A percentile compares a stretch with the other conserved stretches of the same genome.
Conservation (phyloP, 2,329 filamentous ascomycete genomes). For the Fusarium pseudograminearum region DNA sequence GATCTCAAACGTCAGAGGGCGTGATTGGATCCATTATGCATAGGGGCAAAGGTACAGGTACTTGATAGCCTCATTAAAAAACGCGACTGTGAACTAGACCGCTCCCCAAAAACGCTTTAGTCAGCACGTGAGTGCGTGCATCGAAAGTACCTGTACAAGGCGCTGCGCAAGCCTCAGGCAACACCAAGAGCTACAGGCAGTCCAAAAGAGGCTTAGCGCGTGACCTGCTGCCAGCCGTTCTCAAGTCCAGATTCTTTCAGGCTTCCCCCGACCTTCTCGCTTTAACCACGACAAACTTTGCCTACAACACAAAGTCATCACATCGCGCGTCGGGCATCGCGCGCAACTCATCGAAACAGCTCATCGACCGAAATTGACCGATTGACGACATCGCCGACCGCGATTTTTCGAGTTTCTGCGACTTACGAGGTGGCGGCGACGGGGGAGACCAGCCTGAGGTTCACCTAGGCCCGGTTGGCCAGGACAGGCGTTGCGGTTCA, state of each 20-base stretch:
- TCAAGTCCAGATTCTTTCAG: conserved; percentile 60
- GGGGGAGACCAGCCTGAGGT: conserved; percentile 59
- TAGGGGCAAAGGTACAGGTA: conserved; percentile 34
- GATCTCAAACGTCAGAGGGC: conserved; percentile 33
- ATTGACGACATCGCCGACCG: conserved; percentile 52
- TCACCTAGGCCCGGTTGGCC: conserved; percentile 61
- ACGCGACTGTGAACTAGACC: conserved; percentile 6
- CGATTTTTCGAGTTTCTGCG: conserved; percentile 54
- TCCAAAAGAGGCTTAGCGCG: conserved; percentile 40
- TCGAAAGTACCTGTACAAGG: conserved; percentile 32
- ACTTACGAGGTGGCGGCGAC: conserved; percentile 59
- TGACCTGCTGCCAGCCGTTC: conserved; percentile 52
- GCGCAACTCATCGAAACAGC: conserved; percentile 52
- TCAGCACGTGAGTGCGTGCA: conserved; percentile 41
- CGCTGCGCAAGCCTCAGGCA: conserved; percentile 43
- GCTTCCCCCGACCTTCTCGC: conserved; percentile 55
- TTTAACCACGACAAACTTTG: conserved; percentile 60
- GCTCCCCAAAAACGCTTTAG: conserved; percentile 21
- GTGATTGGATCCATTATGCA: conserved; percentile 15
- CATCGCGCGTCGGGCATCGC: conserved; percentile 66
- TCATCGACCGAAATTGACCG: conserved; percentile 44
- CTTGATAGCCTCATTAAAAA: conserved; percentile 16
- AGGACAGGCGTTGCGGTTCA: conserved; percentile 58
- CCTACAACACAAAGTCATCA: conserved; percentile 57
- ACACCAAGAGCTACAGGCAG: conserved; percentile 28